Percentiles rank a stretch among this genome's conserved stretches.
Evolutionary conservation across 345 rosid genomes (phyloP).

Genomic region (Salix purpurea): DNA sequence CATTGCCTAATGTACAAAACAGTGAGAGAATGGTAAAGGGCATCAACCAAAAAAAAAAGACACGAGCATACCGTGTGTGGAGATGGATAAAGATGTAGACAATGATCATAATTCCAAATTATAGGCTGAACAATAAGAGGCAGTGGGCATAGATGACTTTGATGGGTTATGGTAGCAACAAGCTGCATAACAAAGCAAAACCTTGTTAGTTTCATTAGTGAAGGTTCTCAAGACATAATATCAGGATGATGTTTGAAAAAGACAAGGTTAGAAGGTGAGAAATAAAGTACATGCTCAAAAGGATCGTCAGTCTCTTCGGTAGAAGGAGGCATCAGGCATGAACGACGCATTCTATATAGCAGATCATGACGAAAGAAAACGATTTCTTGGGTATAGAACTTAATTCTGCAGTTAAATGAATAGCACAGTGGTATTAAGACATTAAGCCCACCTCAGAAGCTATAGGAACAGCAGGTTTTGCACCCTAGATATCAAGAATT

Average conservation of each 20-base stretch:
- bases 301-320: slow-evolving; percentile 75
- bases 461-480: not conserved
- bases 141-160: slow-evolving; percentile 91
- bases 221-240: slow-evolving; percentile 4
- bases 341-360: slow-evolving; percentile 83
- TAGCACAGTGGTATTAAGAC: slow-evolving; percentile 1
- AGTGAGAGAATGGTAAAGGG: no score
- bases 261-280: not conserved
- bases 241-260: not conserved
- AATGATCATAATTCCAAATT: slow-evolving; percentile 92
- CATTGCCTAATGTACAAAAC: no score
- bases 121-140: slow-evolving; percentile 89
- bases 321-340: slow-evolving; percentile 83
- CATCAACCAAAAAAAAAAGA: not conserved
- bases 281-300: slow-evolving; percentile 66
- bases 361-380: slow-evolving; percentile 88
- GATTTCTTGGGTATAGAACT: slow-evolving; percentile 83
- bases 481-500: not conserved
- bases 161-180: slow-evolving; percentile 88
- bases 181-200: slow-evolving; percentile 52
- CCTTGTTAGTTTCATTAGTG: slow-evolving; percentile 1
- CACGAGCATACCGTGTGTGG: slow-evolving; percentile 68
- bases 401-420: slow-evolving; percentile 55
- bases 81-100: slow-evolving; percentile 85
- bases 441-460: not conserved